Evolutionary conservation across 352 stramenopile genomes (phyloP), one percentile per base, ranked within the genome.

Genomic region (Peronospora belbahrii): DNA sequence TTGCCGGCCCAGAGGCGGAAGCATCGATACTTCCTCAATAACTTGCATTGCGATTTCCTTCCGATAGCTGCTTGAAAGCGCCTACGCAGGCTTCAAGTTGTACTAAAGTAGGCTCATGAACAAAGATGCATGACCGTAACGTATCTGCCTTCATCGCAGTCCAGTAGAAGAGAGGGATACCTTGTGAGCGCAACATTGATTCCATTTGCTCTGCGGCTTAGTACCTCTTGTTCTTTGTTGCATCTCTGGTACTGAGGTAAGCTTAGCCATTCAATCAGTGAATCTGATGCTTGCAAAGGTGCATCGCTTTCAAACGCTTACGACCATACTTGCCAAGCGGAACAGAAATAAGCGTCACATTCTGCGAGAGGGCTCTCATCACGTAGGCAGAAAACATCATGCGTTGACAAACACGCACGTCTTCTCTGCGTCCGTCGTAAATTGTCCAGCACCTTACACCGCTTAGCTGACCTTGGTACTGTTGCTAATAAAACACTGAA

Each of bases 301-400:
- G 48, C 60, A 74, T 66, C 41, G 15, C 49, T 36, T 22, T 60
- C 53, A 11, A 76, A 71, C 30, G 50, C 42, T 43, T 62, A 40
- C 0, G 24, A 13, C 6, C 48, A 66, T 40, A 65, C 43, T 19
- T 58, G 48, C 5, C 19, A 40, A 5, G 53, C 41, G 2, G 65
- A 50, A 31, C n/a, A 13, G 39, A 15, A 40, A 82, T 65, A 3
- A 62, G 40, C 0, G 31, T 25, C 15, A 40, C 32, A 42, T 66
- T 82, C 27, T 76, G 55, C 2, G 59, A 35, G 5, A 44, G 42
- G 15, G 73, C 59, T 30, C 67, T 58, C 64, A 79, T 74, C 30
- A 76, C 58, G 18, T 62, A n/a, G n/a, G n/a, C n/a, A n/a, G n/a
- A 19, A 11, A 82, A 82, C 22, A 82, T 66, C n/a, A 58, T 62